These are phyloP conservation scores for Nitzschia inconspicua DNA, from an alignment of 108 stramenopile genomes.

Conservation along the genomic window DNA sequence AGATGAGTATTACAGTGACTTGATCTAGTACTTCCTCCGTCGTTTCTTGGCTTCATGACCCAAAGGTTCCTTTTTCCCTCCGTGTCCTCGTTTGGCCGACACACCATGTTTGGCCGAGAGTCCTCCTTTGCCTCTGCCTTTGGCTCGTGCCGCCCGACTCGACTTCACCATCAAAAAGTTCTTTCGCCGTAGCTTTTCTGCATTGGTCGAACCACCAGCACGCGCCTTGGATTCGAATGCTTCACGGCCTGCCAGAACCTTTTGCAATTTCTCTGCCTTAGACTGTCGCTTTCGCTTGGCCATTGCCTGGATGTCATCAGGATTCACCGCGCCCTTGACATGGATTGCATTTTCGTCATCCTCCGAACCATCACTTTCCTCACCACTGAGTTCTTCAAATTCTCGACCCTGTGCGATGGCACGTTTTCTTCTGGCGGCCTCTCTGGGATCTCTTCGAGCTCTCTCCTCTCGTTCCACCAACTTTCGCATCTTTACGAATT, in stretches of 20 bases:
- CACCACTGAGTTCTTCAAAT: slow-evolving; percentile 71
- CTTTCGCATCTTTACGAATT: slow-evolving; percentile 88
- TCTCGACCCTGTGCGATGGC: slow-evolving; percentile 68
- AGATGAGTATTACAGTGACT: no score
- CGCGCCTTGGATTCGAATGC: slow-evolving; percentile 78
- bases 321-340: slow-evolving; percentile 64
- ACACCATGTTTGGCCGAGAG: slow-evolving; percentile 38
- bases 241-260: slow-evolving; percentile 69
- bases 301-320: slow-evolving; percentile 77
- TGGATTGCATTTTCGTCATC: slow-evolving; percentile 41
- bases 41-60: slow-evolving; percentile 75
- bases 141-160: slow-evolving; percentile 52
- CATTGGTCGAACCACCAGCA: slow-evolving; percentile 88
- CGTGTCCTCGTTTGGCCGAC: slow-evolving; percentile 41
- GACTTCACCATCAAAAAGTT: slow-evolving; percentile 87
- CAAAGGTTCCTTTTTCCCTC: slow-evolving; percentile 32
- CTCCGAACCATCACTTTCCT: slow-evolving; percentile 30
- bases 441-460: slow-evolving; percentile 68
- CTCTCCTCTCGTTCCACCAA: slow-evolving; percentile 81
- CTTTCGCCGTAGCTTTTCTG: slow-evolving; percentile 88
- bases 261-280: slow-evolving; percentile 78
- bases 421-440: slow-evolving; percentile 75
- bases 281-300: slow-evolving; percentile 69
- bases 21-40: slow-evolving; percentile 65
- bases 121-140: slow-evolving; percentile 52